A percentile compares a stretch with the other conserved stretches of the same genome.
Conservation (phyloP, 495 filamentous ascomycete species). For the Talaromyces proteolyticus region DNA sequence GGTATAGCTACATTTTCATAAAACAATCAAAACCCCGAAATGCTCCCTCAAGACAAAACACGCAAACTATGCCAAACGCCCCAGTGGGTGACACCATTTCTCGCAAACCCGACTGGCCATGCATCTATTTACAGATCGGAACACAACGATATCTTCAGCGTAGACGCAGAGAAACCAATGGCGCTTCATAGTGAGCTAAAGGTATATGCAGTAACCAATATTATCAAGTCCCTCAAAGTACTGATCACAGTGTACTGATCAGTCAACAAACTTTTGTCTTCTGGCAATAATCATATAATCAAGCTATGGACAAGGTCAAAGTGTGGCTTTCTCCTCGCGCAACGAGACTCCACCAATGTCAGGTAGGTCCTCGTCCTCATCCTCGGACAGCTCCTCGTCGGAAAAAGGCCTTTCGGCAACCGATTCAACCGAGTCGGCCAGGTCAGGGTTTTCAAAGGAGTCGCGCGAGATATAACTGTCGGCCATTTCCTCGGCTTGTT, state of each 20-base stretch:
- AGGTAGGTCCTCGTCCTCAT: slow-evolving; percentile 6
- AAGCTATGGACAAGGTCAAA: too few relatives aligned
- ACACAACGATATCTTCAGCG: too few relatives aligned
- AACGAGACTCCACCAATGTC: slow-evolving; percentile 4
- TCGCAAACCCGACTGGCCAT: slow-evolving; percentile 2
- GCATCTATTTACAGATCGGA: too few relatives aligned
- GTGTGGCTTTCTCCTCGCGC: too few relatives aligned
- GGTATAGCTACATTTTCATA: background rate
- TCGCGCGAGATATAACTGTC: slow-evolving; percentile 57
- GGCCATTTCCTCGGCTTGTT: slow-evolving; percentile 37
- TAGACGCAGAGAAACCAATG: too few relatives aligned
- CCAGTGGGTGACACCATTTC: background rate
- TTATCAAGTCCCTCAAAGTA: too few relatives aligned
- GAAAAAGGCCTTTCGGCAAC: slow-evolving; percentile 13
- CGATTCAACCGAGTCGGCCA: slow-evolving; percentile 31
- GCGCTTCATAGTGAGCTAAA: too few relatives aligned
- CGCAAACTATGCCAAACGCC: too few relatives aligned
- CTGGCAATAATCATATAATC: too few relatives aligned
- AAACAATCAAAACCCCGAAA: background rate
- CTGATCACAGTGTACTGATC: too few relatives aligned
- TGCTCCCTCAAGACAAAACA: too few relatives aligned
- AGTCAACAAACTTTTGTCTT: background rate
- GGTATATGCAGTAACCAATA: too few relatives aligned
- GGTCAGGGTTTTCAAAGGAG: slow-evolving; percentile 44
- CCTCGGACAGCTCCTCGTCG: slow-evolving; percentile 12